Base-by-base conservation (phyloP, 371 early-diverging fungal genomes). In the Lichtheimia hyalospora region DNA sequence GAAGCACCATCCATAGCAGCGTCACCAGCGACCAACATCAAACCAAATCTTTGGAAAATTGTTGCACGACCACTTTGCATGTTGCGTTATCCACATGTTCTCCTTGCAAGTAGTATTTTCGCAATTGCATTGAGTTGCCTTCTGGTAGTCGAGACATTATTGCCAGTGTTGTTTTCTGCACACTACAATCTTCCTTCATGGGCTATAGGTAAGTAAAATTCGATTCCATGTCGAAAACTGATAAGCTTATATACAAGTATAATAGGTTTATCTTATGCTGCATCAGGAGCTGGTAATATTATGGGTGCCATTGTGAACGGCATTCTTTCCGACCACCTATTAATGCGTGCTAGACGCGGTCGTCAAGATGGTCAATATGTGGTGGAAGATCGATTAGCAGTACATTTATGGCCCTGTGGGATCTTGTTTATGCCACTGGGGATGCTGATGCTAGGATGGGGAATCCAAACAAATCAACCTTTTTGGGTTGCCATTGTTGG, bases 111-210 rank as follows among this genome's bases (percentile, higher is more conserved):
- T 73, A 3, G 64, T 80, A 3, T 44, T 82, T 15, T 73, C 71
- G 82, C 80, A 41, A 66, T 84, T 48, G 61, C 70, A 14, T 86
- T 86, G 64, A 81, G 75, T n/a, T 51, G 61, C 20, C 71, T 78
- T 73, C 73, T 73, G 63, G 71, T 69, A 8, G 57, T 68, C 20
- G 75, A 75, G 54, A 71, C 70, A 2, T 69, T 78, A 23, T 62
- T 75, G 5, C 79, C 73, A 16, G 55, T 49, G 10, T 44, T 64
- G 15, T 75, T 64, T 24, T 54, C 67, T n/a, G 16, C 49, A 10
- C 28, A 61, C 13, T 79, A 79, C 54, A 69, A 67, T n/a, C 68
- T 75, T 25, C 62, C 49, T 41, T 62, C 68, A 14, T 75, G 72
- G 73, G 57, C 70, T 49, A 75, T 58, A 63, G 67, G 67, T 66